phyloP scores from a whole-genome alignment of 371 early-diverging fungal species.

The Mucor plumbeus region DNA sequence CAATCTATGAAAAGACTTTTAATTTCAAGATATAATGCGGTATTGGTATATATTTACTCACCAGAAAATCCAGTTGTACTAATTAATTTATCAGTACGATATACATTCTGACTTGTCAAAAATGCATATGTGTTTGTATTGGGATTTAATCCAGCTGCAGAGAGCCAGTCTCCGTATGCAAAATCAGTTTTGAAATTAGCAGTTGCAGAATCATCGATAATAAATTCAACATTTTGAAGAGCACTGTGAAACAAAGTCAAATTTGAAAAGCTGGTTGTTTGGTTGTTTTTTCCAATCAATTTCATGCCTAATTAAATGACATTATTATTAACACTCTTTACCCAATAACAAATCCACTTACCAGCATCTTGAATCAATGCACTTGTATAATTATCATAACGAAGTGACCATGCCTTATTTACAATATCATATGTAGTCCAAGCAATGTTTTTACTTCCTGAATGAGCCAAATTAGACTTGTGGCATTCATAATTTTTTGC shows the following conservation, averaged over 20 bases:
- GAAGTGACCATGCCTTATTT: slow-evolving; percentile 17
- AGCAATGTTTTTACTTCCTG: slow-evolving; percentile 35
- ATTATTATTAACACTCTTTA: background rate
- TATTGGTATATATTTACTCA: background rate
- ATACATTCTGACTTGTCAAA: slow-evolving; percentile 15
- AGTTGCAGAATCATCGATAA: slow-evolving; percentile 25
- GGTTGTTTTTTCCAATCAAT: slow-evolving; percentile 6
- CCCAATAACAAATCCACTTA: background rate
- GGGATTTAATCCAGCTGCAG: slow-evolving; percentile 18
- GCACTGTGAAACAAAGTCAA: slow-evolving; percentile 18
- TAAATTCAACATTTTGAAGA: slow-evolving; percentile 15
- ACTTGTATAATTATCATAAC: slow-evolving; percentile 1
- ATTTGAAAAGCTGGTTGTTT: slow-evolving; percentile 15
- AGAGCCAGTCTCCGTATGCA: slow-evolving; percentile 28
- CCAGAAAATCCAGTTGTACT: slow-evolving; percentile 24
- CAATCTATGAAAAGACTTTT: slow-evolving; percentile 32
- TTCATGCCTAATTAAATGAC: slow-evolving; percentile 13
- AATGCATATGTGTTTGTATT: slow-evolving; percentile 8
- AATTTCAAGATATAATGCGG: background rate
- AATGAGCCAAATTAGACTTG: slow-evolving; percentile 28
- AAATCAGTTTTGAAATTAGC: slow-evolving; percentile 19
- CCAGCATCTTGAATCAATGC: slow-evolving; percentile 31
- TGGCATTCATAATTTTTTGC: slow-evolving; percentile 25
- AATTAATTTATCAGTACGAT: slow-evolving; percentile 27
- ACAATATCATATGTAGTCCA: slow-evolving; percentile 28